Evolutionary conservation across 148 eudicot species (phyloP).

Genomic region (Silene latifolia): DNA sequence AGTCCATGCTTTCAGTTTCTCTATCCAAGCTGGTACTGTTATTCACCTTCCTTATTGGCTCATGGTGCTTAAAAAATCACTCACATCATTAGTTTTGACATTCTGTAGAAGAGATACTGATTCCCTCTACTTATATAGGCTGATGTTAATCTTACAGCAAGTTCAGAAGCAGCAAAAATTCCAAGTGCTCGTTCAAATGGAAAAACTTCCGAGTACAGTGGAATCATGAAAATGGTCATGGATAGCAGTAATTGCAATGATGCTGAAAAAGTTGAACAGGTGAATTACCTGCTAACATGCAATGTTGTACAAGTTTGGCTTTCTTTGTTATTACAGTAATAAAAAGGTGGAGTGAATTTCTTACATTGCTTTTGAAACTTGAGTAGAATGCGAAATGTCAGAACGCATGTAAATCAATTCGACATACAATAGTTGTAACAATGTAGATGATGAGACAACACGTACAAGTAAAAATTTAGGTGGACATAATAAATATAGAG

Average conservation of each 20-base stretch:
- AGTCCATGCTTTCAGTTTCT: background rate
- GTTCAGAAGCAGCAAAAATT: slow-evolving; percentile 53
- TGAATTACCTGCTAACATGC: slow-evolving; percentile 20
- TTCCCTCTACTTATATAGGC: slow-evolving; percentile 59
- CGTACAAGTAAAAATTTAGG: background rate
- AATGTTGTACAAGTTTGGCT: background rate
- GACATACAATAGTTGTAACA: background rate
- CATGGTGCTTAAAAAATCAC: background rate
- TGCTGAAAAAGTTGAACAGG: slow-evolving; percentile 62
- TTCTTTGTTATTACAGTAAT: background rate
- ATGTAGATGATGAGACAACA: background rate
- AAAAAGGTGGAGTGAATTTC: background rate
- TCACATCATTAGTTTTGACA: background rate
- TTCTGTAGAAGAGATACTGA: slow-evolving; percentile 30
- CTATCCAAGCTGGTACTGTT: no score
- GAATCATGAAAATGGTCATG: slow-evolving; percentile 63
- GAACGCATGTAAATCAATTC: background rate
- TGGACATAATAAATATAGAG: background rate
- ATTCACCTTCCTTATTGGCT: background rate
- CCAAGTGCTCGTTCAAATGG: slow-evolving; percentile 37
- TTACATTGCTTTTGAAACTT: background rate
- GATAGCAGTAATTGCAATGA: slow-evolving; percentile 66
- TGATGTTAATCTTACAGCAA: slow-evolving; percentile 82
- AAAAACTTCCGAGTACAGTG: slow-evolving; percentile 32
- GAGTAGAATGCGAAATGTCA: background rate